Evolutionary conservation across 352 stramenopile species (phyloP).

Genomic region (Plasmopara viticola): DNA sequence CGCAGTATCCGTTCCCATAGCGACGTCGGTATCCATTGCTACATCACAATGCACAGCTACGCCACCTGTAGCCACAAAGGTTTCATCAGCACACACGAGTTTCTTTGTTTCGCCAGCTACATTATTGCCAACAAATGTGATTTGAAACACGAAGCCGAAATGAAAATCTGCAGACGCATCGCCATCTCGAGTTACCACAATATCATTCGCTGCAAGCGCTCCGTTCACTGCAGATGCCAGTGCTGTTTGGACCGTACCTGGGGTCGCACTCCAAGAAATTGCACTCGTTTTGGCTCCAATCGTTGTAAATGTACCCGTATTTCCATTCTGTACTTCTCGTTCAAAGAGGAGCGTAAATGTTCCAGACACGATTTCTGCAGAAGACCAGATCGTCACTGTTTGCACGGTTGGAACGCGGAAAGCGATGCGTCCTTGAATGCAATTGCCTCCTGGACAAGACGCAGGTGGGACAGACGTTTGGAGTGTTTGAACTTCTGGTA

Average conservation of each 20-base stretch:
- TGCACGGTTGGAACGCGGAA: constrained; percentile 72
- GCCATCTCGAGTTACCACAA: constrained; percentile 70
- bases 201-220: constrained; percentile 34
- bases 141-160: constrained; percentile 63
- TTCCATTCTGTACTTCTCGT: constrained; percentile 20
- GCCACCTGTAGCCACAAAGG: constrained; percentile 35
- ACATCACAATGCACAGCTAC: constrained; percentile 34
- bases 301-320: constrained; percentile 20
- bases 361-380: constrained; percentile 42
- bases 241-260: constrained; percentile 23
- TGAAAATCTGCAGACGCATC: constrained; percentile 46
- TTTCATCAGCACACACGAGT: constrained; percentile 21
- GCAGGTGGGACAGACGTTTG: constrained; percentile 39
- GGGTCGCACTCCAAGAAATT: constrained; percentile 40
- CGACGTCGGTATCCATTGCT: constrained; percentile 65
- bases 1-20: constrained; percentile 55
- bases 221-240: constrained; percentile 24
- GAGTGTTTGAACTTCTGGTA: constrained; percentile 71
- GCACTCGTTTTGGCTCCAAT: constrained; percentile 20
- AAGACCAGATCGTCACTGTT: constrained; percentile 51
- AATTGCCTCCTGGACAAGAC: constrained; percentile 40
- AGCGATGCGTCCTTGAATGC: constrained; percentile 46
- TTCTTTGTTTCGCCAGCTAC: constrained; percentile 54
- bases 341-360: constrained; percentile 46
- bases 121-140: constrained; percentile 70